Evolutionary conservation across 805 yeast genomes (phyloP), one percentile per base, ranked within the genome.

Genomic region (Myxozyma melibiosi): DNA sequence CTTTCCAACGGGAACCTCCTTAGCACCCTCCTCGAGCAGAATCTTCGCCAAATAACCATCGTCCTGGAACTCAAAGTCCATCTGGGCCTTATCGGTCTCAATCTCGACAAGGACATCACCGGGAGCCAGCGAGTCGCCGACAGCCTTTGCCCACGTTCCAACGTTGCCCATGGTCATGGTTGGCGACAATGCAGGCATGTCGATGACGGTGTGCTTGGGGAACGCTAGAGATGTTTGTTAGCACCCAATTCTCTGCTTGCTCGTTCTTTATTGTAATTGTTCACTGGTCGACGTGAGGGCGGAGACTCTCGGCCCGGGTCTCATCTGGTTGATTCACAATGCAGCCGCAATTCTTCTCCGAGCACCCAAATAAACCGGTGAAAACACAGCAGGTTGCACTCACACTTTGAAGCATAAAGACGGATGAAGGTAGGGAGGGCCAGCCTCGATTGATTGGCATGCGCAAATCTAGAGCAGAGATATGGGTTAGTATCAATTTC

Each of bases 181-280:
- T 65, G 99, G 99, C n/a, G 98, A 92, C 68, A 94, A 79, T 8
- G 99, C 99, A 47, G 99, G 99, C 99, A 94, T 94, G 72, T 85
- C 86, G 68, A 94, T 90, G 70, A 94, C 84, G 59, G 87, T 83
- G 75, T 94, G 97, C 20, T 84, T 74, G 34, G 96, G 96, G 76
- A 82, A 88, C 5, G 64, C 64, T 60, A 22, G 11, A 28, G 18
- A 6, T 20, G 22, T 14, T 11, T 33, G 24, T 14, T 3, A 33
- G 24, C 14, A 40, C 22, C 7, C 11, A 41, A 22, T 30, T 11
- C 11, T 22, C 14, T n/a, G 25, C 31, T 20, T 14, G 3, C 14
- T 11, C 13, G 8, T 22, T 4, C 6, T 8, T 13, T 4, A 6
- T 3, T 28, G 16, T 18, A 7, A 31, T 14, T 6, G 20, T 5